Percentiles rank a stretch among this genome's conserved stretches.
These are phyloP conservation scores for Gracilaria caudata DNA, from an alignment of 23 red algal genomes.

Conservation along the genomic window DNA sequence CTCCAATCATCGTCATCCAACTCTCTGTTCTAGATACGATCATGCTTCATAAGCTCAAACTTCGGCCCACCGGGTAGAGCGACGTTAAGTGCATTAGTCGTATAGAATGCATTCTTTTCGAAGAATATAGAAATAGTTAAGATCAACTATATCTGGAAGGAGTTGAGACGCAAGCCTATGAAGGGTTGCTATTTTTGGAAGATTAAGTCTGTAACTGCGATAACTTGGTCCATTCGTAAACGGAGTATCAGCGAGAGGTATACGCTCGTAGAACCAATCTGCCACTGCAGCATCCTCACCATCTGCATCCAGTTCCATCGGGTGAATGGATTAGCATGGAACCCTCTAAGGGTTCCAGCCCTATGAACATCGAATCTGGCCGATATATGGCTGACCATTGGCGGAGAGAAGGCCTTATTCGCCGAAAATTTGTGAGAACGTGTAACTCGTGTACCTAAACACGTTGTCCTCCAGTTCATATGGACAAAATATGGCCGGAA, in stretches of 20 bases:
- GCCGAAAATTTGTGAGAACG: too few relatives aligned
- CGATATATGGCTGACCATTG: too few relatives aligned
- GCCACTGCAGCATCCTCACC: conserved; percentile 84
- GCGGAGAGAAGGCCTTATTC: too few relatives aligned
- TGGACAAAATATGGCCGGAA: too few relatives aligned
- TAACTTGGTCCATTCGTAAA: conserved; percentile 83
- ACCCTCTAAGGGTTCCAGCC: conserved; percentile 90
- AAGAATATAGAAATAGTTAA: conserved; percentile 90
- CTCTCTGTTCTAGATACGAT: conserved; percentile 46
- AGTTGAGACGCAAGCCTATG: conserved; percentile 84
- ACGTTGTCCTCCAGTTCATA: too few relatives aligned
- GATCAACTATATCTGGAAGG: conserved; percentile 81
- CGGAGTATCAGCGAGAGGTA: conserved; percentile 64
- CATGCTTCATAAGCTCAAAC: conserved; percentile 87
- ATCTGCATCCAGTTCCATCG: conserved; percentile 85
- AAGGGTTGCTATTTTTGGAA: conserved; percentile 83
- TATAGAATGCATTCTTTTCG: conserved; percentile 89
- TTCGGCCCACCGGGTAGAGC: conserved; percentile 92
- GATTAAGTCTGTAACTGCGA: conserved; percentile 73
- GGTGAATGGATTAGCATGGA: too few relatives aligned
- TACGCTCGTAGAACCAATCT: conserved; percentile 93
- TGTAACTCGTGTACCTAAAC: too few relatives aligned
- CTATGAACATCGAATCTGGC: too few relatives aligned
- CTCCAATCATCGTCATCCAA: conserved; percentile 97
- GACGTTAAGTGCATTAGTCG: conserved; percentile 90